Evolutionary conservation across 345 rosid genomes (phyloP), one percentile per base, ranked within the genome.

Genomic region (Turritis glabra): DNA sequence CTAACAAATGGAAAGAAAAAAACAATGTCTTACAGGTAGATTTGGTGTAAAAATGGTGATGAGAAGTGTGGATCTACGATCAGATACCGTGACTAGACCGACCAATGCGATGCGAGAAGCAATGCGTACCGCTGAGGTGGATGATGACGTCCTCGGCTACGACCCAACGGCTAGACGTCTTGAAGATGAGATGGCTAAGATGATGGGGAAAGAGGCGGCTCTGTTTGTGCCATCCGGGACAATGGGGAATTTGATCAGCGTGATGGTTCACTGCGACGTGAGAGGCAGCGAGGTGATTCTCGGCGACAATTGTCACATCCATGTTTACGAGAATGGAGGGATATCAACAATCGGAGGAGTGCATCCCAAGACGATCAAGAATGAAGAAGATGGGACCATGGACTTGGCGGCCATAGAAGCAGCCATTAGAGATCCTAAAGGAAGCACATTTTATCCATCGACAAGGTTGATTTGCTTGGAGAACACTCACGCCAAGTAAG

Each of bases 251-350:
- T 94, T 92, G 15, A 85, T 92, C 4, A 85, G 99, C 59, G 97
- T 95, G 8, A 90, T 95, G 70, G 93, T 84, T 73, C 97, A 92
- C 44, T 95, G 99, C 51, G 89, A 90, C 23, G 65, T 83, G 29
- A 81, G 97, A 65, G 99, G 97, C 50, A 95, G 97, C 29, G 97
- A 95, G 80, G 92, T 90, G 53, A 90, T 95, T 78, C 96, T 92
- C 14, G 96, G 99, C 2, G 83, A 89, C 79, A 84, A 81, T 64
- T 86, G 87, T 52, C 99, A 95, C 72, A 86, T 92, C 71, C 91
- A 86, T 53, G 83, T 89, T 14, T 90, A 84, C 10, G 97, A 95
- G 84, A 92, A 95, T 18, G 99, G 99, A 13, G 97, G 97, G 33
- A 86, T 92, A 54, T 77, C 97, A 2, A 92, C 97, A 0, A 84